Percentiles rank a stretch among this genome's conserved stretches.
Conservation (phyloP, 805 yeast genomes). For the Candida michaelii region DNA sequence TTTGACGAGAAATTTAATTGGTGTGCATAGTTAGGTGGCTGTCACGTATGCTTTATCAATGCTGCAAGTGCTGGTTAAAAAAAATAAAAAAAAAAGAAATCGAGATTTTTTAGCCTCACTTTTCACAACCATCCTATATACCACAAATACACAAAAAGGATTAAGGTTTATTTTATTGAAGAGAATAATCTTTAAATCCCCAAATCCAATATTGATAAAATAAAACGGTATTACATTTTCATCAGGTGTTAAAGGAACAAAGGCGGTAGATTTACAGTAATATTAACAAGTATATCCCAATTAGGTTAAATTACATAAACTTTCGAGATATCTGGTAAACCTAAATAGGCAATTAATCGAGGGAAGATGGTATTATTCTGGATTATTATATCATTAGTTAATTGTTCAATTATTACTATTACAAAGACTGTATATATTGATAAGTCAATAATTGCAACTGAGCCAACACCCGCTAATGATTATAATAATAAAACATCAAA, state of each 20-base stretch:
- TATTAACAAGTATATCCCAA: neutral
- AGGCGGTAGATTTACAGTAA: neutral
- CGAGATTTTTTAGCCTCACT: neutral
- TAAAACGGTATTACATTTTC: neutral
- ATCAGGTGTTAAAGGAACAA: neutral
- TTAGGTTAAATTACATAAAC: slow-evolving; percentile 4
- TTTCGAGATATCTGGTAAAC: neutral
- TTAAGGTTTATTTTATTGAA: neutral
- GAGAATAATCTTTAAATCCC: neutral
- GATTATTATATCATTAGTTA: slow-evolving; percentile 3
- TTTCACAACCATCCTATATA: neutral
- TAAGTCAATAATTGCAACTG: neutral
- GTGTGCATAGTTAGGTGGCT: slow-evolving; percentile 1
- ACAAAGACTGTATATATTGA: slow-evolving; percentile 8
- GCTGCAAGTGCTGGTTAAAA: neutral
- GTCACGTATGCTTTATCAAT: neutral
- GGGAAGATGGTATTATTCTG: neutral
- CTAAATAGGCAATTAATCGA: slow-evolving; percentile 3
- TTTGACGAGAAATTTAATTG: slow-evolving; percentile 3
- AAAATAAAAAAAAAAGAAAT: neutral
- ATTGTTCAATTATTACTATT: slow-evolving; percentile 1
- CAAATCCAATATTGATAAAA: neutral
- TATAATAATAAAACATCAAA: neutral
- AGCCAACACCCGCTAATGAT: neutral
- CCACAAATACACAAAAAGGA: slow-evolving; percentile 1